Conservation (phyloP, 441 rosid species). For the Populus hybrid region DNA sequence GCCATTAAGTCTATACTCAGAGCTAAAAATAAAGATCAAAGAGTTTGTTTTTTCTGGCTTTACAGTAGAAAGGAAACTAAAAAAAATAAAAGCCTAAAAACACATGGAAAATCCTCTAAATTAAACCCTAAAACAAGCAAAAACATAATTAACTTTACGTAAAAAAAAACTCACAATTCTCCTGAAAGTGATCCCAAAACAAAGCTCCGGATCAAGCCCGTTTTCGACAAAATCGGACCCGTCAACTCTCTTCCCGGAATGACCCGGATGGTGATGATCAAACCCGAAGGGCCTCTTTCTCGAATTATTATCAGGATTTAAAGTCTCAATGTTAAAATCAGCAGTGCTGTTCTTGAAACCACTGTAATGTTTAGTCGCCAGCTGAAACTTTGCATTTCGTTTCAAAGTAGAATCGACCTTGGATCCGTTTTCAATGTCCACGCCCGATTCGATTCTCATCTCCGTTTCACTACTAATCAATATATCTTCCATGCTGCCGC, state of each 20-base stretch:
- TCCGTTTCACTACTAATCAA: background rate
- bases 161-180: constrained; percentile 62
- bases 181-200: constrained; percentile 53
- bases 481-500: background rate
- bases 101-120: background rate
- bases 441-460: background rate
- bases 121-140: background rate
- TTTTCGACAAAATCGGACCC: constrained; percentile 46
- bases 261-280: constrained; percentile 3
- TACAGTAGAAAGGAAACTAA: background rate
- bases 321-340: constrained; percentile 65
- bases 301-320: constrained; percentile 43
- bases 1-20: background rate
- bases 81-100: background rate
- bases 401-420: constrained; percentile 21
- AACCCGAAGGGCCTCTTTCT: constrained; percentile 16
- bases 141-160: background rate
- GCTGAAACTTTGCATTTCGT: constrained; percentile 61
- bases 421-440: constrained; percentile 23
- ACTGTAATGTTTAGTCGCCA: constrained; percentile 49
- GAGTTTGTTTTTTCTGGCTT: too few species aligned
- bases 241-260: constrained; percentile 37
- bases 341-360: constrained; percentile 32
- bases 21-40: background rate
- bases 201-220: constrained; percentile 69